Percentiles rank a stretch among this genome's conserved stretches.
phyloP scores from a whole-genome alignment of 257 asterid genomes.

The Parsonsia alboflavescens region DNA sequence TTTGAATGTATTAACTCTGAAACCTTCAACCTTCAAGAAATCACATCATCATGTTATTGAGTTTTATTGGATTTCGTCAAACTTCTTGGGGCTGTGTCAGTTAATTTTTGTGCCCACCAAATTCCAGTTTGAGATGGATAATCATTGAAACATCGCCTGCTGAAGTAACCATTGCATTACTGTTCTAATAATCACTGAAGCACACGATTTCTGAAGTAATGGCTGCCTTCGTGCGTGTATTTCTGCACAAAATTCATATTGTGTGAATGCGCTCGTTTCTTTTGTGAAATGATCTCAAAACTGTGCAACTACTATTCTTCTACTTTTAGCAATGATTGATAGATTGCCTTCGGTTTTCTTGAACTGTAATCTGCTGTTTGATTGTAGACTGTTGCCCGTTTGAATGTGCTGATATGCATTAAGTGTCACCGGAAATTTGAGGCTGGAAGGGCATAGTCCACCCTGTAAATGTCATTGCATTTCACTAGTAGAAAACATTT shows the following conservation, averaged over 20 bases:
- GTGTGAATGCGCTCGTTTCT: not conserved
- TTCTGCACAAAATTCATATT: not conserved
- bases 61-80: not conserved
- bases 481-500: too few species aligned
- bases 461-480: constrained; percentile 88
- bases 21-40: too few species aligned
- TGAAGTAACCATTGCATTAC: too few species aligned
- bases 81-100: not conserved
- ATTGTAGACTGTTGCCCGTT: constrained; percentile 1
- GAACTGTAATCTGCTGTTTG: not conserved
- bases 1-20: too few species aligned
- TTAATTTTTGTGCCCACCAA: not conserved
- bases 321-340: not conserved
- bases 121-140: not conserved
- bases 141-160: not conserved
- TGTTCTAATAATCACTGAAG: not conserved
- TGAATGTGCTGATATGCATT: constrained; percentile 80
- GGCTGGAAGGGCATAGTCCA: constrained; percentile 75
- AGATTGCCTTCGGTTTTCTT: too few species aligned
- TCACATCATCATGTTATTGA: too few species aligned
- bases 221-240: not conserved
- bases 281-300: not conserved
- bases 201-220: not conserved
- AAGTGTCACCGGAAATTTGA: constrained; percentile 89
- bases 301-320: not conserved